Evolutionary conservation across 2,329 filamentous ascomycete genomes (phyloP).

Genomic region (Fusarium solani-melongenae): DNA sequence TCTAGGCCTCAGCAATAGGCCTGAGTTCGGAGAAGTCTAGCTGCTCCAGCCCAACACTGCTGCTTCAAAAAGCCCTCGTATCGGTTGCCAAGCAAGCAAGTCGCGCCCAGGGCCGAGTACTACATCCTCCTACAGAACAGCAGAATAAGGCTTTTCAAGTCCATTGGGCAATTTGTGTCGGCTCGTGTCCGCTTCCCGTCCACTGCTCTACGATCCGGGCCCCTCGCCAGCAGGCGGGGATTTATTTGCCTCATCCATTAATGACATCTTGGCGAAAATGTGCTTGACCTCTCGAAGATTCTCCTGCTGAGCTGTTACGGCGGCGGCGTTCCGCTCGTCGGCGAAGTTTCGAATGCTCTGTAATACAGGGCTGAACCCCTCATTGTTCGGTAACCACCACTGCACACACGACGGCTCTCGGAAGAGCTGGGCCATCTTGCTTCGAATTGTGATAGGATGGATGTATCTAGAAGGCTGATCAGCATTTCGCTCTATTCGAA

Average conservation of each 20-base stretch:
- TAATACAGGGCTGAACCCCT: slow-evolving; percentile 79
- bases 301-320: slow-evolving; percentile 67
- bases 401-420: slow-evolving; percentile 74
- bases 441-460: slow-evolving; percentile 78
- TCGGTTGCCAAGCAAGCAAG: neutral
- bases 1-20: neutral
- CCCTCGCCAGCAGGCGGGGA: slow-evolving; percentile 2
- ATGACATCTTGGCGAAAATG: slow-evolving; percentile 72
- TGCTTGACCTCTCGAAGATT: slow-evolving; percentile 80
- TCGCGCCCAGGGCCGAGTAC: neutral
- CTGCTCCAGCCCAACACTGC: neutral
- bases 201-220: neutral
- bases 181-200: neutral
- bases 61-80: neutral
- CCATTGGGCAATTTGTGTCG: neutral
- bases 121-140: neutral
- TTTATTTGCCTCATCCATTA: slow-evolving; percentile 39
- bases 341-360: slow-evolving; percentile 84
- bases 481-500: neutral
- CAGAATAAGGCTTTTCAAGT: neutral
- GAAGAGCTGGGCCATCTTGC: slow-evolving; percentile 81
- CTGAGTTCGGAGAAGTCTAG: neutral
- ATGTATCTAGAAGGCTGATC: slow-evolving; percentile 73
- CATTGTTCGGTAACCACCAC: slow-evolving; percentile 92
- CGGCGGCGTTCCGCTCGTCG: slow-evolving; percentile 76